phyloP scores from a whole-genome alignment of 345 rosid genomes.

The Firmiana major region DNA sequence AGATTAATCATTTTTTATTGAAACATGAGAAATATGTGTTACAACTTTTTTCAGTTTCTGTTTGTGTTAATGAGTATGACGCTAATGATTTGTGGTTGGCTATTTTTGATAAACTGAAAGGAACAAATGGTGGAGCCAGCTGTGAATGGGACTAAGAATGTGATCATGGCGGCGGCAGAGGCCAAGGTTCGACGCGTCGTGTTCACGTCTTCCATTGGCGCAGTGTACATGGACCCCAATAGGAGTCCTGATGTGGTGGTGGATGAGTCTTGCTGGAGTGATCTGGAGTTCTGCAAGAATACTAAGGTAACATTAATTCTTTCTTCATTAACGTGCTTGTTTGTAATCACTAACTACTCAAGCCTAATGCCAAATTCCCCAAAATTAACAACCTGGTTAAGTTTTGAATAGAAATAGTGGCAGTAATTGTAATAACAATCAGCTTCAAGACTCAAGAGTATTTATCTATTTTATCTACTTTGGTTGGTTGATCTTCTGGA shows the following conservation, averaged over 20 bases:
- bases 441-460: too few species aligned
- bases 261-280: constrained; percentile 97
- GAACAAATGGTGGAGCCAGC: constrained; percentile 99
- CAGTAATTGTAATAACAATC: too few species aligned
- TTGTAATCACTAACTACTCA: neutral
- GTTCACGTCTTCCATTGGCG: constrained; percentile 90
- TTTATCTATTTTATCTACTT: too few species aligned
- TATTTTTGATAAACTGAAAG: constrained; percentile 21
- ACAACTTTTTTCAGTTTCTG: neutral
- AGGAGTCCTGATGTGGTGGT: constrained; percentile 63
- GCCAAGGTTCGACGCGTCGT: constrained; percentile 84
- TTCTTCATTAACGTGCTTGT: neutral
- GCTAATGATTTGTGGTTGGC: too few species aligned
- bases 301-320: constrained; percentile 53
- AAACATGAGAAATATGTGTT: neutral
- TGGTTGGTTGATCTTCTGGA: neutral
- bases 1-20: too few species aligned
- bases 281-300: constrained; percentile 90
- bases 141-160: constrained; percentile 76
- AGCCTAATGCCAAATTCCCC: neutral
- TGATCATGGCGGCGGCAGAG: constrained; percentile 76
- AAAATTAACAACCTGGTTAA: neutral
- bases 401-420: neutral
- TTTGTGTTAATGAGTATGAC: neutral
- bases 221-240: constrained; percentile 90